Conservation (phyloP, 192 early-diverging fungal species). For the Umbelopsis isabellina region DNA sequence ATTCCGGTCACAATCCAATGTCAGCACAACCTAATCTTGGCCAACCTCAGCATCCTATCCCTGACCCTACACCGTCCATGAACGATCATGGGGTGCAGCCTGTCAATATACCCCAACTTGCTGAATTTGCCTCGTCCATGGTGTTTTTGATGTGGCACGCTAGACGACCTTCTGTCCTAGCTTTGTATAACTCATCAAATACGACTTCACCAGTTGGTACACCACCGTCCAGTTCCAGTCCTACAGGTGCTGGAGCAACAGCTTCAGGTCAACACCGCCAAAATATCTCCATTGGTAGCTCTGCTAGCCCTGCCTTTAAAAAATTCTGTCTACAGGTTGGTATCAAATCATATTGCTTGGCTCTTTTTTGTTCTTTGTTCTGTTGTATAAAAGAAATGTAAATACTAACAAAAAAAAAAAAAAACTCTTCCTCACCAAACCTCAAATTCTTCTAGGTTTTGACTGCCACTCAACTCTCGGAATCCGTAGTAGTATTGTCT, state of each 20-base stretch:
- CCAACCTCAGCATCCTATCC: conserved; percentile 7
- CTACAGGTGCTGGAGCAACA: conserved; percentile 27
- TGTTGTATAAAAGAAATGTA: not conserved
- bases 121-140: conserved; percentile 63
- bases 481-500: conserved; percentile 53
- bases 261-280: conserved; percentile 31
- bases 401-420: not conserved
- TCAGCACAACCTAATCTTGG: conserved; percentile 1
- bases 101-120: conserved; percentile 42
- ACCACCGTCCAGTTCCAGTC: conserved; percentile 35
- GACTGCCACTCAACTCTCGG: conserved; percentile 52
- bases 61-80: conserved; percentile 7
- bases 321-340: conserved; percentile 46
- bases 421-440: not conserved
- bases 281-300: conserved; percentile 30
- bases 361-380: not conserved
- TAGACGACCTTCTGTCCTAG: conserved; percentile 43
- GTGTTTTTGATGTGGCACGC: conserved; percentile 56
- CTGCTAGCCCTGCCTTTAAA: conserved; percentile 35
- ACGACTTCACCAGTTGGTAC: conserved; percentile 22
- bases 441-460: conserved; percentile 46
- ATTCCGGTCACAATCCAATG: conserved; percentile 24
- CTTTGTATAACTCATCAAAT: conserved; percentile 28
- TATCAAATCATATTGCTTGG: not conserved
- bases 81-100: conserved; percentile 5